Base-by-base conservation (phyloP, 2,329 filamentous ascomycete species). In the Pyrenophora seminiperda region DNA sequence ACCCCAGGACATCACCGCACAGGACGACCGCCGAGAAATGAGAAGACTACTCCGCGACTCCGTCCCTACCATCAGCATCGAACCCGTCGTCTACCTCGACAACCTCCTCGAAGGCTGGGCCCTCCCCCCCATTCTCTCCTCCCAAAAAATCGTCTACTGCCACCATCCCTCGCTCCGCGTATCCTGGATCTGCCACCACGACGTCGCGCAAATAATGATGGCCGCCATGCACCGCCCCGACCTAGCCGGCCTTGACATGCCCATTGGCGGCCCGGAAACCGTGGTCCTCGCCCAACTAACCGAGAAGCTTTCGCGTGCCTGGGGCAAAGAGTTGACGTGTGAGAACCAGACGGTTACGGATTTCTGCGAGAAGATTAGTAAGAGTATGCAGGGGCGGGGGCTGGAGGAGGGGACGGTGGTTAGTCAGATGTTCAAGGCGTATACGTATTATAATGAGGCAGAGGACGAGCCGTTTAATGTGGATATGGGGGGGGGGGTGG, bases 51-150 rank as follows among this genome's bases (percentile, higher is more conserved):
- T 75, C 13, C 55, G 72, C 66, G 67, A 15, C 52, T 74, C 2
- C 59, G 66, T 6, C 58, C 72, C 30, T 64, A 39, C 38, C 1
- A 50, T 75, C 38, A 67, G 62, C 47, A 72, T 74, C 17, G 65
- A 75, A 47, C 73, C 73, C 4, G 73, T 75, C 6, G 68, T 68
- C 10, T 75, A 72, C 51, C 59, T 75, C 6, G 72, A 75, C 50
- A 75, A 75, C 29, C 57, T 75, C 0, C 64, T 75, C 7, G 72
- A 74, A 53, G 73, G 73, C 27, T 75, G 73, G 73, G 71, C 73
- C 3, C 52, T 72, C 10, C 66, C 67, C 1, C 67, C 71, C 0
- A 67, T 75, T 17, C 58, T 65, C 2, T 71, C 74, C 43, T 50
- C 53, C 7, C 59, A 71, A 9, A 74, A 67, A 0, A 54, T 76